Base-by-base conservation (phyloP, 176 grass and related monocot species). In the Dactylis glomerata region DNA sequence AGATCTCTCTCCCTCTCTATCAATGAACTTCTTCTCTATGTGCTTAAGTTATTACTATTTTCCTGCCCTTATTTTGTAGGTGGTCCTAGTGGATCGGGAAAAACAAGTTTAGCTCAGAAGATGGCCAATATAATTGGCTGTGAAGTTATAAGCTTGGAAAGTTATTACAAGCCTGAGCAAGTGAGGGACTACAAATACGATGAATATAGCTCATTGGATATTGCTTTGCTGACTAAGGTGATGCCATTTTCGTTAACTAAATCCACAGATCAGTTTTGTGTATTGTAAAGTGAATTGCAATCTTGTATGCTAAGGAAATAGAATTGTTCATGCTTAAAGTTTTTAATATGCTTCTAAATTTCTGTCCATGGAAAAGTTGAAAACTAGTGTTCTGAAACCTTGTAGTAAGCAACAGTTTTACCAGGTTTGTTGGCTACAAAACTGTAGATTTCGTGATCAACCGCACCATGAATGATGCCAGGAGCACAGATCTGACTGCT, bases 101-200 rank as follows among this genome's bases (percentile, higher is more conserved):
- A 98, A 89, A 98, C 96, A 76, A 98, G 91, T 85, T 85, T 98
- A 80, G 93, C 96, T 72, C 93, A 98, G 77, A 98, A 98, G 89
- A 98, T 98, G 96, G 91, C 96, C 56, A 95, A 98, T 83, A 98
- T 98, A 85, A 92, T 98, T 95, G 96, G 96, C n/a, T 98, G 96
- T 65, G 96, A 98, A 91, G 96, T 98, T 52, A 88, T 98, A 78
- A 95, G 92, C 65, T 91, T 98, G 83, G 96, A 98, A 84, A 98
- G 93, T 86, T 98, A 98, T 80, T 98, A 95, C 78, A 98, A 98
- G 74, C 91, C 93, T 85, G 96, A 98, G 87, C 89, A 95, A 95
- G 85, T 91, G 41, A 93, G 92, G 90, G 96, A 98, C 79, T 98
- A 93, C 65, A 98, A 98, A 81, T 98, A 94, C 85, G 92, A 97